Conservation (phyloP, 192 early-diverging fungal genomes). For the Backusella liffmaniae region DNA sequence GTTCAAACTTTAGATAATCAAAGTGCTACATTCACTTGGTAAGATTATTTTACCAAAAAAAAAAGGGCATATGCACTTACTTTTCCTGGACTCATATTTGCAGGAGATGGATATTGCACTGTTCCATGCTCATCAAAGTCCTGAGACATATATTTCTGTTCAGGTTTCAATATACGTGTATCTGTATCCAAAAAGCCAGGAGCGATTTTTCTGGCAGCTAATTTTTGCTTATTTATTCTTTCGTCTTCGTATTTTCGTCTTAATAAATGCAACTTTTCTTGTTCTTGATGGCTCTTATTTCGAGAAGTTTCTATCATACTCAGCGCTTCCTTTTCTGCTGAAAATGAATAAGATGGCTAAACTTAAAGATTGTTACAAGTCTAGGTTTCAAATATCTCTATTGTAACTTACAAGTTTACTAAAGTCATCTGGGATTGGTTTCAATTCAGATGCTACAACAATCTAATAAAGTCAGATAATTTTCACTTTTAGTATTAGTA, state of each 20-base stretch:
- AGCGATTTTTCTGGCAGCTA: conserved; percentile 57
- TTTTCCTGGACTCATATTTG: neutral
- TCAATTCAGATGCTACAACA: conserved; percentile 16
- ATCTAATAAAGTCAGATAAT: conserved; percentile 16
- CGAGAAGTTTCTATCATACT: conserved; percentile 38
- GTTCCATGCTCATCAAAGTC: neutral
- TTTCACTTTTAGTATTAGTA: neutral
- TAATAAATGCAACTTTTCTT: conserved; percentile 30
- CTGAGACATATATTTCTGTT: conserved; percentile 10
- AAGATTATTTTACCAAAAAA: neutral
- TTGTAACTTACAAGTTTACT: conserved; percentile 23
- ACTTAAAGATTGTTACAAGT: neutral
- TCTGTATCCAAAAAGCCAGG: conserved; percentile 66
- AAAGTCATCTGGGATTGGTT: conserved; percentile 34
- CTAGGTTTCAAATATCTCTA: neutral
- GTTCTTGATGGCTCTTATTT: conserved; percentile 32
- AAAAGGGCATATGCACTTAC: neutral
- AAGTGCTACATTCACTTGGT: conserved; percentile 21
- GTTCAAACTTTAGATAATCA: conserved; percentile 64
- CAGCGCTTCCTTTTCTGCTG: conserved; percentile 50
- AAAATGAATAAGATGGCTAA: conserved; percentile 47
- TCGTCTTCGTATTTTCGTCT: conserved; percentile 41
- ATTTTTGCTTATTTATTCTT: conserved; percentile 46
- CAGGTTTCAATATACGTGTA: conserved; percentile 50
- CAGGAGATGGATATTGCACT: neutral